Evolutionary conservation across 148 eudicot genomes (phyloP), one percentile per base, ranked within the genome.

Genomic region (Chenopodium berlandieri): DNA sequence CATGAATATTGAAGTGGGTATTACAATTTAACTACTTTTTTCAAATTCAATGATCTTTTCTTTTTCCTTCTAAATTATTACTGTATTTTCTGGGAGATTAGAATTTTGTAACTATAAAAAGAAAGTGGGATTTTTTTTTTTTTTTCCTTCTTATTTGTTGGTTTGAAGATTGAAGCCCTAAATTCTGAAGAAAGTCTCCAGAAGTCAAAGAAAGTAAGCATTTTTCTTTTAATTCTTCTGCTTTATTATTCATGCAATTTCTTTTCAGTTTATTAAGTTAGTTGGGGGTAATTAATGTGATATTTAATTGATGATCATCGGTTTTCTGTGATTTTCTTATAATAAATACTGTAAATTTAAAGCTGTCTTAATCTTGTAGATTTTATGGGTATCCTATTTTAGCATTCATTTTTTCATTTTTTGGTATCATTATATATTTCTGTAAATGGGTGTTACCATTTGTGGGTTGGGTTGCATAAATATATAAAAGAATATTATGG

Each of bases 161-260:
- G 7, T 56, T 76, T 76, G 54, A 82, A 12, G 69, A 27, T 75
- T 54, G 32, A 14, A 67, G 12, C 34, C 71, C 68, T 32, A 56
- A 1, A 54, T 44, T 46, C 27, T 9, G 62, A 30, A 54, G 16
- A 75, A 19, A 8, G 8, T 40, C 44, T 40, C 5, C 44, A 40
- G 44, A 40, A 40, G 44, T 40, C 44, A 40, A 40, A 46, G 4
- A 20, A 79, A 79, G 86, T 84, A 56, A 14, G 62, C 62, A 56
- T 56, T 13, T 56, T 56, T 56, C 62, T 56, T 56, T 27, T 7
- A 8, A 62, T 48, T 52, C 54, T 9, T 69, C 54, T 50, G 14
- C 47, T 71, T 50, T 27, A 44, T 44, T 30, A 6, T 7, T 46
- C 63, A 17, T 73, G 30, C 19, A 56, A 60, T 7, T 30, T 32